phyloP scores from a whole-genome alignment of 345 rosid species.

The Melaleuca alternifolia region DNA sequence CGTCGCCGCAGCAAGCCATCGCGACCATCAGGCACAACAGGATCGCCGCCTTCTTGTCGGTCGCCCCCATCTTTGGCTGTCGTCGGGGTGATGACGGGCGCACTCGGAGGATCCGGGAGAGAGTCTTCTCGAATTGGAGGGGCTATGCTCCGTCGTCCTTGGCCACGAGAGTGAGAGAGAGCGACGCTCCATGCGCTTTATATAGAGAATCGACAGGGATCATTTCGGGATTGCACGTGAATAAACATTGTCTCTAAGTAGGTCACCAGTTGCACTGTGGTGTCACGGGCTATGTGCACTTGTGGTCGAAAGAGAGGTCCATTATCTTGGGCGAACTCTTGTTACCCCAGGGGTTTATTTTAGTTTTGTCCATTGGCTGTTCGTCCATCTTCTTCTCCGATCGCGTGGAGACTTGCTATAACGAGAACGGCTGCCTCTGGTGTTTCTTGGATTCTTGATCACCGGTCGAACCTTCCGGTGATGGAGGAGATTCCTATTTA shows the following conservation, averaged over 20 bases:
- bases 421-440: background rate
- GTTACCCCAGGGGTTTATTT: background rate
- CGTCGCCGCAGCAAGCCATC: slow-evolving; percentile 5
- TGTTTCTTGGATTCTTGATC: background rate
- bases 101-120: background rate
- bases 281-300: background rate
- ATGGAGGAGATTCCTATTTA: background rate
- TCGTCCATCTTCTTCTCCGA: background rate
- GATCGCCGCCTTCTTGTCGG: background rate
- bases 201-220: background rate
- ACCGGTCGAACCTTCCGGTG: background rate
- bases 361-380: background rate
- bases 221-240: background rate
- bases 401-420: background rate
- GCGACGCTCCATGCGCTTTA: background rate
- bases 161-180: background rate
- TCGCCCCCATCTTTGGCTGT: slow-evolving; percentile 1
- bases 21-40: background rate
- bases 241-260: background rate
- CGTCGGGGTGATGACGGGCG: background rate
- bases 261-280: background rate
- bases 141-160: background rate
- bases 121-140: background rate
- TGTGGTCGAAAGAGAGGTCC: background rate
- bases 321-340: background rate